Base-by-base conservation (phyloP, 2,329 filamentous ascomycete genomes). In the Clarireedia homoeocarpa region DNA sequence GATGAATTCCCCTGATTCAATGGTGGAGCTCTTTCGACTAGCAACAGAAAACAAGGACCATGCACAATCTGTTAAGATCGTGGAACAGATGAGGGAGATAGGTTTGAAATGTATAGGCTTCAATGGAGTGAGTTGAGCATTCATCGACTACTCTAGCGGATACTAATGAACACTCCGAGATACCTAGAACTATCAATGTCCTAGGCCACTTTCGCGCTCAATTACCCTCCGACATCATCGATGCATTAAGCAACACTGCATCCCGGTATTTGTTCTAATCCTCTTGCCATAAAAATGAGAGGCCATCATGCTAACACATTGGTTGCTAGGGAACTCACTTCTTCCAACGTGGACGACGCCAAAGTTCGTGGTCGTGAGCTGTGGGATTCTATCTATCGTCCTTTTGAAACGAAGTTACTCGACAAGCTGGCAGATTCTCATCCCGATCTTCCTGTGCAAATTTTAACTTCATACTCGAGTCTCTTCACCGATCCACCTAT, bases 111-210 rank as follows among this genome's bases (percentile, higher is more conserved):
- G 85, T 71, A 89, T 90, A 70, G 84, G 83, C 57, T 88, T 90
- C 77, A 89, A 89, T 73, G 86, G 86, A 61, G 66, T 69, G 55
- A 17, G 59, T 58, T 39, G 17, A 1, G 15, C 30, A 10, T 12
- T 6, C 44, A 34, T 26, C 10, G 9, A 5, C 4, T 23, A 1
- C 3, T n/a, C 10, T 14, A 42, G 14, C 23, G 5, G 15, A 30
- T 55, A 14, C 46, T 47, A 40, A 48, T 36, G 12, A 20, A 44
- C 4, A 15, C 4, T 17, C 36, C 27, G 5, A 68, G 66, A 89
- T 94, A 63, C 89, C 89, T 2, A 85, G 89, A 62, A 86, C 85
- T 26, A 94, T 94, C 74, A 94, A 94, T 77, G 85, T 81, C 65
- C 83, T 95, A 2, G 85, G 84, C 65, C 83, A 83, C 24, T 91